A percentile compares a stretch with the other conserved stretches of the same genome.
These are phyloP conservation scores for Myxozyma monticola DNA, from an alignment of 805 yeast genomes.

Conservation along the genomic window DNA sequence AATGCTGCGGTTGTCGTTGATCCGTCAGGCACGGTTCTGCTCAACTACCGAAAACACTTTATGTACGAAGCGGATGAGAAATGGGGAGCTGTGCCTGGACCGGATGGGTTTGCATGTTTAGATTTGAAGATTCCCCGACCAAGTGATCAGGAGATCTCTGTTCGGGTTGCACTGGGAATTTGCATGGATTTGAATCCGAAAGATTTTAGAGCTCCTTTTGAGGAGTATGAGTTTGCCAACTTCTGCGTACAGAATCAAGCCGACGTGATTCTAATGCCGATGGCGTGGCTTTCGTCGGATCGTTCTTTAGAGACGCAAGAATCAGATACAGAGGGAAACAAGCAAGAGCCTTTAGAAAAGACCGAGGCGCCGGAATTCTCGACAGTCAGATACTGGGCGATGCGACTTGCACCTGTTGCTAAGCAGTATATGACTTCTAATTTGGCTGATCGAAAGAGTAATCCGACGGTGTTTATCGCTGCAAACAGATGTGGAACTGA, in stretches of 20 bases:
- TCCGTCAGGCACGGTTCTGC: slow-evolving; percentile 57
- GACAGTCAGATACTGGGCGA: slow-evolving; percentile 72
- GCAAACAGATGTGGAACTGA: slow-evolving; percentile 83
- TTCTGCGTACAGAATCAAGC: slow-evolving; percentile 51
- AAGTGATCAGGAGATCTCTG: slow-evolving; percentile 2
- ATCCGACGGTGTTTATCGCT: slow-evolving; percentile 45
- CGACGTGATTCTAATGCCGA: slow-evolving; percentile 69
- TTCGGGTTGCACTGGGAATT: slow-evolving; percentile 68
- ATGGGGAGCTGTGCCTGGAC: slow-evolving; percentile 78
- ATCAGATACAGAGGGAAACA: background rate
- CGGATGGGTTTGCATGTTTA: slow-evolving; percentile 57
- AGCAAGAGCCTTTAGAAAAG: background rate
- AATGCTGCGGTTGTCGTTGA: slow-evolving; percentile 71
- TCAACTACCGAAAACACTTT: slow-evolving; percentile 74
- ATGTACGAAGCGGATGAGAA: slow-evolving; percentile 73
- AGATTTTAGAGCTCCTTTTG: slow-evolving; percentile 77
- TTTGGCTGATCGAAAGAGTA: slow-evolving; percentile 20
- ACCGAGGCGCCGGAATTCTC: slow-evolving; percentile 44
- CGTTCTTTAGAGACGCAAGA: slow-evolving; percentile 16
- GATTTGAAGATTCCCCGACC: slow-evolving; percentile 36
- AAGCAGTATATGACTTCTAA: slow-evolving; percentile 37
- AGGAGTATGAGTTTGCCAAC: slow-evolving; percentile 66
- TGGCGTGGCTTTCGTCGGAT: slow-evolving; percentile 69
- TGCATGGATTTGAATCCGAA: slow-evolving; percentile 95
- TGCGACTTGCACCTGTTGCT: slow-evolving; percentile 65